A percentile compares a stretch with the other conserved stretches of the same genome.
Conservation (phyloP, 2,329 filamentous ascomycete genomes). For the Arthrobotrys iridis region DNA sequence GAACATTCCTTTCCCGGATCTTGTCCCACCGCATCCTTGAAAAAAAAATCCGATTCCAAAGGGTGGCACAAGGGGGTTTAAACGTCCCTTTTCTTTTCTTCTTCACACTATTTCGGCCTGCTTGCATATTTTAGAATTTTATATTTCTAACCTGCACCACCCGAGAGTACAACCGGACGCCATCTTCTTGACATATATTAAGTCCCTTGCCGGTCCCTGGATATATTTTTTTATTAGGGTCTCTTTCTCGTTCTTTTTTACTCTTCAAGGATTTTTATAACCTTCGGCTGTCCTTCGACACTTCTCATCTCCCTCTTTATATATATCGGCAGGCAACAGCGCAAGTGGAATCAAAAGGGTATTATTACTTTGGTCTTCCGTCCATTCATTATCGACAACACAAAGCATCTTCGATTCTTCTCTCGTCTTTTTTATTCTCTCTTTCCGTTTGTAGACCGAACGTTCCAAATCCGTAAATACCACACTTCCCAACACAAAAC, state of each 20-base stretch:
- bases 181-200: conserved; percentile 32
- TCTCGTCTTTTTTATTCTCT: conserved; percentile 6
- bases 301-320: too few species aligned
- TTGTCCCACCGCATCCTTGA: conserved; percentile 51
- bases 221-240: conserved; percentile 31
- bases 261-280: conserved; percentile 21
- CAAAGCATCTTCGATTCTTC: conserved; percentile 12
- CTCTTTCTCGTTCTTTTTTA: conserved; percentile 8
- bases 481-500: conserved; percentile 29
- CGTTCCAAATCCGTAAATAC: conserved; percentile 38
- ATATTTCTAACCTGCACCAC: neutral
- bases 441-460: conserved; percentile 50
- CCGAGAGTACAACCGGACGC: conserved; percentile 10
- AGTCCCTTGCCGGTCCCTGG: conserved; percentile 28
- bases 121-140: conserved; percentile 53
- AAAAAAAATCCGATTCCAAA: too few species aligned
- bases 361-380: conserved; percentile 40
- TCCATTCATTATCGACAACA: conserved; percentile 34
- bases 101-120: conserved; percentile 50
- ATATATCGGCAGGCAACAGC: conserved; percentile 15
- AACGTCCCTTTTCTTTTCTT: too few species aligned
- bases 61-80: conserved; percentile 51
- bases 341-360: conserved; percentile 34
- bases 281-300: conserved; percentile 46
- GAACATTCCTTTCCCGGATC: conserved; percentile 55